Evolutionary conservation across 129 eudicot species (phyloP).

Genomic region (Ambrosia trifida): DNA sequence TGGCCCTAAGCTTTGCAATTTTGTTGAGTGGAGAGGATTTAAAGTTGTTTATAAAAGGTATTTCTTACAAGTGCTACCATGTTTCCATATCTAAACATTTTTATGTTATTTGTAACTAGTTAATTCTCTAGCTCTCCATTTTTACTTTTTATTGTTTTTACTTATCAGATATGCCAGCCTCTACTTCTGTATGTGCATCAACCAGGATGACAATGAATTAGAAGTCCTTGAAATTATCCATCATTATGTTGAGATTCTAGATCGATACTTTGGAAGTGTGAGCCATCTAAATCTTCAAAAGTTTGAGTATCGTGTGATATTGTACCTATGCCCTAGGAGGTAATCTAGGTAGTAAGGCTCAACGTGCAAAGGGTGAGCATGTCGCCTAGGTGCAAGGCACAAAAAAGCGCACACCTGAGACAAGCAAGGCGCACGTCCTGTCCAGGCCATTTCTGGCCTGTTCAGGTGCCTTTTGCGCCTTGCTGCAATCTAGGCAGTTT

Average conservation of each 20-base stretch:
- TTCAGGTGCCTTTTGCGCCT: no score
- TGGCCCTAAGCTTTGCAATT: conserved; percentile 91
- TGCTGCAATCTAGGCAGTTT: no score
- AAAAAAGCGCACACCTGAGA: no score
- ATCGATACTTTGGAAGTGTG: conserved; percentile 94
- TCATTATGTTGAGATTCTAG: conserved; percentile 88
- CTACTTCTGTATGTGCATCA: conserved; percentile 93
- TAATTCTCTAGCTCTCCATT: background rate
- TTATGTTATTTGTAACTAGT: conserved; percentile 8
- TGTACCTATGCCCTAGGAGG: background rate
- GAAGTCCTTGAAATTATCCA: conserved; percentile 92
- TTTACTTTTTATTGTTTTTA: conserved; percentile 1
- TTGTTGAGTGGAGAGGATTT: conserved; percentile 95
- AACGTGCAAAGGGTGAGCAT: no score
- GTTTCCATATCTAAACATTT: background rate
- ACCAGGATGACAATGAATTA: conserved; percentile 90
- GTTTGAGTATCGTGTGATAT: background rate
- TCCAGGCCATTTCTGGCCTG: no score
- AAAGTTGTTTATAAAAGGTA: conserved; percentile 94
- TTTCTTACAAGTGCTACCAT: conserved; percentile 6
- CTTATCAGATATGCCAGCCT: conserved; percentile 86
- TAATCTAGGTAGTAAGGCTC: background rate
- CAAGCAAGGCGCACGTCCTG: no score
- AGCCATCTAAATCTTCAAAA: conserved; percentile 35
- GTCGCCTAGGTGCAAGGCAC: no score